Evolutionary conservation across 805 yeast genomes (phyloP).

Genomic region (Saccharomycopsis schoenii): DNA sequence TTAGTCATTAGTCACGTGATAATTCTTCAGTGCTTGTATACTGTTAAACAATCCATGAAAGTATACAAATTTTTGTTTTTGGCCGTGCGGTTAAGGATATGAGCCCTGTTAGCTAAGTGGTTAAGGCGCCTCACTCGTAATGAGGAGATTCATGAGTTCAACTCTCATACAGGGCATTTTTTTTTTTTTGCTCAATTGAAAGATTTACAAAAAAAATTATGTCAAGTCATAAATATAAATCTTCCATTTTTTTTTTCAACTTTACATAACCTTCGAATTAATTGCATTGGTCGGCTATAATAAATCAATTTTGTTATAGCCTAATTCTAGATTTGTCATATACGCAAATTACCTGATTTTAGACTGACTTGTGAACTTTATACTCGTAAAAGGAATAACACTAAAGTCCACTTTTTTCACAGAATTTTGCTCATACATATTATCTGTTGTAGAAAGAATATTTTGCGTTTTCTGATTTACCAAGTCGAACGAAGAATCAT

Average conservation of each 20-base stretch:
- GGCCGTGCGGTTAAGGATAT: conserved; percentile 1
- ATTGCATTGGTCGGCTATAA: no score
- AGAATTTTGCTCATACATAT: not conserved
- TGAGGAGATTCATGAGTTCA: conserved; percentile 48
- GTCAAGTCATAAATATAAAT: no score
- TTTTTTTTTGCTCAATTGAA: conserved; percentile 10
- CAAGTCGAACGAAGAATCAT: not conserved
- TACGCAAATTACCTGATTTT: conserved; percentile 3
- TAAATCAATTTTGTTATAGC: no score
- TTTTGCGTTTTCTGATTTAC: not conserved
- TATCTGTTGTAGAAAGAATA: not conserved
- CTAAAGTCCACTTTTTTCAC: not conserved
- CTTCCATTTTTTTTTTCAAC: no score
- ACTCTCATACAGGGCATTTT: conserved; percentile 41
- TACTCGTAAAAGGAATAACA: conserved; percentile 9
- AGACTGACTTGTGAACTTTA: conserved; percentile 14
- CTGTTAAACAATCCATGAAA: no score
- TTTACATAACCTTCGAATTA: no score
- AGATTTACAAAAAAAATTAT: not conserved
- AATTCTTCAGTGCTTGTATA: no score
- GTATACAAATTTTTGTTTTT: not conserved
- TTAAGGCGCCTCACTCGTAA: conserved; percentile 49
- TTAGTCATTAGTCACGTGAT: no score
- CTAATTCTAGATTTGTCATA: not conserved
- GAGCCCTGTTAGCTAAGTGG: conserved; percentile 47